These are phyloP conservation scores for Saturnispora sekii DNA, from an alignment of 805 yeast genomes.

Conservation along the genomic window DNA sequence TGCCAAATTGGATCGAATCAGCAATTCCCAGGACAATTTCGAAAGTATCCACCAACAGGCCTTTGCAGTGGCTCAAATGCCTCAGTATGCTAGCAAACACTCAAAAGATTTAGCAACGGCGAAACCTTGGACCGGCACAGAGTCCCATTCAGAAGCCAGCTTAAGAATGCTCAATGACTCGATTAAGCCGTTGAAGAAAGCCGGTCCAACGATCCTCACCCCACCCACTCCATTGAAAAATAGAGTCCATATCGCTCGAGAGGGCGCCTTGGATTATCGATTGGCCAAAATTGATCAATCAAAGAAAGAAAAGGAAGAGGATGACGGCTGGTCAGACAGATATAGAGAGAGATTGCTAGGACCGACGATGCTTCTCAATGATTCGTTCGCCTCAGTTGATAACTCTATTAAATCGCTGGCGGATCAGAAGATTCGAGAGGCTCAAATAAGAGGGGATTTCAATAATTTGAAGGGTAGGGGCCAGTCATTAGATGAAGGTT, in stretches of 20 bases:
- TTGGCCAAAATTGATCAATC: conserved; percentile 32
- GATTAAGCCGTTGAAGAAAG: conserved; percentile 28
- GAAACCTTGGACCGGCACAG: conserved; percentile 53
- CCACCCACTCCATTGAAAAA: conserved; percentile 18
- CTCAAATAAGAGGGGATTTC: conserved; percentile 63
- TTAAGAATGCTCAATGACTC: conserved; percentile 49
- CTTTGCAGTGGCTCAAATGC: conserved; percentile 34
- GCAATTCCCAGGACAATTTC: conserved; percentile 22
- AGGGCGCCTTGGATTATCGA: conserved; percentile 54
- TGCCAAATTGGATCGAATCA: conserved; percentile 22
- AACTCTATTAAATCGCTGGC: conserved; percentile 60
- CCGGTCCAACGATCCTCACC: conserved; percentile 3
- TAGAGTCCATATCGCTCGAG: conserved; percentile 53
- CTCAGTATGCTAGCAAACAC: conserved; percentile 35
- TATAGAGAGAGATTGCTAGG: conserved; percentile 58
- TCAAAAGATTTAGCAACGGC: conserved; percentile 39
- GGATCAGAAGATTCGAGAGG: conserved; percentile 66
- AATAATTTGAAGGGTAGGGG: conserved; percentile 51
- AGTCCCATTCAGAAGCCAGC: conserved; percentile 35
- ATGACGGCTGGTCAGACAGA: conserved; percentile 43
- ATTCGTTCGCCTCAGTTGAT: conserved; percentile 34
- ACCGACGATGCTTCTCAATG: conserved; percentile 38
- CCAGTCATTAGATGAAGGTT: conserved; percentile 36
- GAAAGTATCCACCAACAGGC: conserved; percentile 31
- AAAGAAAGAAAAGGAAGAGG: conserved; percentile 14